Conservation (phyloP, 345 rosid genomes). For the Melaleuca alternifolia region DNA sequence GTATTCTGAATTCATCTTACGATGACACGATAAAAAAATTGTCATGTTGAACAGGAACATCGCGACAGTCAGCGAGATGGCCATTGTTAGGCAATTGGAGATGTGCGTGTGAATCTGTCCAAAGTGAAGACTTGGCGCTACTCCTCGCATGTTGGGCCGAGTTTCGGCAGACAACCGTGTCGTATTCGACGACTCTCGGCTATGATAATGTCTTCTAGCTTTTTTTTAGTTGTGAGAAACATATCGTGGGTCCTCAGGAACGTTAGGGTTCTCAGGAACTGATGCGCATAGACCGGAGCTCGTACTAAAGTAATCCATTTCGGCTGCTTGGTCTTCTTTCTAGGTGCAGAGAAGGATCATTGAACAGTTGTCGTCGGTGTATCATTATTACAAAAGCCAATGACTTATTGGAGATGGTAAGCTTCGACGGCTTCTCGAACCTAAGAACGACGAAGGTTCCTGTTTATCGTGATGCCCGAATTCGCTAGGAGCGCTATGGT, state of each 20-base stretch:
- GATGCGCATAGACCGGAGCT: neutral
- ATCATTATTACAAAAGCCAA: neutral
- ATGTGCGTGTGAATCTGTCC: neutral
- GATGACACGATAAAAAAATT: neutral
- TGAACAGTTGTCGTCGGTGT: neutral
- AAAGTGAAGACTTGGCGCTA: neutral
- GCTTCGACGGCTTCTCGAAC: neutral
- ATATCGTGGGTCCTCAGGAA: neutral
- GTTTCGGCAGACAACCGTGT: neutral
- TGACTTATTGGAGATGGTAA: neutral
- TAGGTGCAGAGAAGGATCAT: neutral
- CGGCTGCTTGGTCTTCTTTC: neutral
- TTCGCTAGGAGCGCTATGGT: neutral
- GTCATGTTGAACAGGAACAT: neutral
- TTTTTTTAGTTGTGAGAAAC: neutral
- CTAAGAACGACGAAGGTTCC: too few species aligned
- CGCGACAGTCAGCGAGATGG: neutral
- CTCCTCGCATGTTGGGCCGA: neutral
- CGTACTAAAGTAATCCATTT: neutral
- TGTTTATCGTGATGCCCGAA: neutral
- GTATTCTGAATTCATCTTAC: neutral
- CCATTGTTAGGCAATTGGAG: neutral
- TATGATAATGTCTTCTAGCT: neutral
- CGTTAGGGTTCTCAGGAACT: neutral
- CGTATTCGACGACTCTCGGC: neutral